phyloP scores from a whole-genome alignment of 352 stramenopile species.

The Thalassiosira hispida region DNA sequence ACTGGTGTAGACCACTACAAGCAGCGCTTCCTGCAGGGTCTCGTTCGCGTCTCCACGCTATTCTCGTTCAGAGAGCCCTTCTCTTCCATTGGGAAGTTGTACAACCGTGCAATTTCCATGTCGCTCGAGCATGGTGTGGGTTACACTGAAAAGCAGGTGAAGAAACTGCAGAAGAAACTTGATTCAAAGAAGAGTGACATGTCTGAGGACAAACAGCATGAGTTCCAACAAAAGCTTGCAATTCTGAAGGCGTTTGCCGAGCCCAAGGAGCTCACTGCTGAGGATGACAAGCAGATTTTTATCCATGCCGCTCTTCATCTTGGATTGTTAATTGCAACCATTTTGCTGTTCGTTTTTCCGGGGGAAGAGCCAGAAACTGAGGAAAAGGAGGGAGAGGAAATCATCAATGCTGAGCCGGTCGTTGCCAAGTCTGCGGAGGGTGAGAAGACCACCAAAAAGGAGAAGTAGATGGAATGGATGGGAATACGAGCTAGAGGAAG shows the following conservation, averaged over 20 bases:
- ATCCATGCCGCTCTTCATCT: conserved; percentile 50
- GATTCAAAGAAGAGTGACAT: conserved; percentile 28
- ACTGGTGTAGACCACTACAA: conserved; percentile 48
- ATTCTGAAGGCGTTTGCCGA: conserved; percentile 48
- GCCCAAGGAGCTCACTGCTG: conserved; percentile 36
- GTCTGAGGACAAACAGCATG: conserved; percentile 34
- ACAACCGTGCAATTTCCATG: conserved; percentile 56
- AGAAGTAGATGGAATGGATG: conserved; percentile 25
- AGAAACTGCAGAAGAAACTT: conserved; percentile 39
- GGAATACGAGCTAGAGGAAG: neutral
- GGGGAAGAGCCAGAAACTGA: conserved; percentile 11
- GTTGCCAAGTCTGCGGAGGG: conserved; percentile 37
- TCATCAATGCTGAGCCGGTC: conserved; percentile 29
- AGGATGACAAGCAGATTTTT: conserved; percentile 45
- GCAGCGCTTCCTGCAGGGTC: conserved; percentile 34
- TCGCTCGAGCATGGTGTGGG: conserved; percentile 44
- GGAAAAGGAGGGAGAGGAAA: conserved; percentile 27
- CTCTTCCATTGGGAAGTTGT: conserved; percentile 46
- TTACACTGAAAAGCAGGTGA: conserved; percentile 34
- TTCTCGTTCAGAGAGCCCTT: conserved; percentile 56
- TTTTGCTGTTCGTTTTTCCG: conserved; percentile 51
- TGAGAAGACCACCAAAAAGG: conserved; percentile 22
- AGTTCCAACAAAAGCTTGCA: conserved; percentile 55
- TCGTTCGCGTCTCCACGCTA: conserved; percentile 41
- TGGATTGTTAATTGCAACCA: conserved; percentile 41